Evolutionary conservation across 768 basidiomycete species (phyloP), one percentile per base, ranked within the genome.

Genomic region (Phlebiopsis gigantea): DNA sequence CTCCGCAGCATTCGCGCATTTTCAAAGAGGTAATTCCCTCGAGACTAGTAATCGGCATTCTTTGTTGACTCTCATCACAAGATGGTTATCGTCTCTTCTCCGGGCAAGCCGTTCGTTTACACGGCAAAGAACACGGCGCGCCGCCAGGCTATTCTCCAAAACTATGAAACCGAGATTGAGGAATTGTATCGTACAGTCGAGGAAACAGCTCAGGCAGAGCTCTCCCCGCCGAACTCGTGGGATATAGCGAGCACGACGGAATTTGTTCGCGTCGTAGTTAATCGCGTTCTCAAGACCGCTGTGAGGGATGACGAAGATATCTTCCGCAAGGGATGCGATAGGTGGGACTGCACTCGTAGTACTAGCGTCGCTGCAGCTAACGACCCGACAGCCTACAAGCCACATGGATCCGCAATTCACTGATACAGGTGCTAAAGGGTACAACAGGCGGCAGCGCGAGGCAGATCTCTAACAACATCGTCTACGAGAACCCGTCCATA

Each of bases 1-100:
- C 77, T 0, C 79, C 79, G 7, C 64, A 69, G 29, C 77, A 79
- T 58, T 77, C 76, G 0, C 63, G 76, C 19, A 62, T 80, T 3
- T 78, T 78, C 66, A 78, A 77, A 57, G 76, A 78, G 71, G 75
- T 73, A 10, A 63, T 57, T 17, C 21, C 43, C 8, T 50, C 15
- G 4, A n/a, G 15, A 19, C 9, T 2, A 9, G 19, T 26, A 12
- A 29, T 5, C 4, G 34, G 1, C 9, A 17, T 42, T 10, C 15
- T 26, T 43, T 9, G 21, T 44, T 12, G 7, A 9, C 1, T 4
- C 29, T 8, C 8, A 30, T 31, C 12, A 34, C 39, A n/a, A 78
- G 75, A 80, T 79, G 75, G 72, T 81, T 49, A 49, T 78, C 4
- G 66, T 77, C 26, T 61, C 73, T 0, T 66, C 65, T 2, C 71